phyloP scores from a whole-genome alignment of 1,284 basidiomycete genomes.

The Athelia psychrophila region DNA sequence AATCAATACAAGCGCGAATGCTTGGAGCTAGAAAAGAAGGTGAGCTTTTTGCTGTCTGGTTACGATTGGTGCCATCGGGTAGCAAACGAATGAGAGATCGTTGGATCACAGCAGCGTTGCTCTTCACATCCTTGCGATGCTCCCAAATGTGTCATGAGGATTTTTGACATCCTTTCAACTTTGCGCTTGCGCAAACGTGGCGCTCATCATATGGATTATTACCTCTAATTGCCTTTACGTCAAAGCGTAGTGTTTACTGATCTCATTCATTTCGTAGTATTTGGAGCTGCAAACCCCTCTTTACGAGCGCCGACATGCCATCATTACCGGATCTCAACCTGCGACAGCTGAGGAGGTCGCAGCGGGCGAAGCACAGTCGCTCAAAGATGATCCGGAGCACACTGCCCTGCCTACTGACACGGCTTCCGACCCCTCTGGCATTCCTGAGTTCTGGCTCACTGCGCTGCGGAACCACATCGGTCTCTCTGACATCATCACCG shows the following conservation, averaged over 20 bases:
- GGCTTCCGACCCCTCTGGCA: constrained; percentile 45
- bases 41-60: constrained; percentile 29
- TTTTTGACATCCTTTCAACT: not conserved
- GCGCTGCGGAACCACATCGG: constrained; percentile 91
- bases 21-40: constrained; percentile 96
- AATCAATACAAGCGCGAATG: constrained; percentile 97
- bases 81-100: no score
- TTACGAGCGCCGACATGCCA: constrained; percentile 83
- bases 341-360: constrained; percentile 84
- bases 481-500: constrained; percentile 88
- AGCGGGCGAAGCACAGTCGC: constrained; percentile 69
- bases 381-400: constrained; percentile 69
- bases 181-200: no score
- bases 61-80: not conserved
- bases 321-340: constrained; percentile 77
- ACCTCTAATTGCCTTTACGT: no score
- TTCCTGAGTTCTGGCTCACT: constrained; percentile 98
- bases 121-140: not conserved
- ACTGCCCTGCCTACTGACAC: constrained; percentile 50
- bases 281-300: constrained; percentile 82
- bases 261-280: constrained; percentile 51
- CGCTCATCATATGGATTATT: no score
- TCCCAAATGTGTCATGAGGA: not conserved
- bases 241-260: no score
- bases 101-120: no score